Evolutionary conservation across 169 alveolate species (phyloP).

Genomic region (Plasmodium gallinaceum): DNA sequence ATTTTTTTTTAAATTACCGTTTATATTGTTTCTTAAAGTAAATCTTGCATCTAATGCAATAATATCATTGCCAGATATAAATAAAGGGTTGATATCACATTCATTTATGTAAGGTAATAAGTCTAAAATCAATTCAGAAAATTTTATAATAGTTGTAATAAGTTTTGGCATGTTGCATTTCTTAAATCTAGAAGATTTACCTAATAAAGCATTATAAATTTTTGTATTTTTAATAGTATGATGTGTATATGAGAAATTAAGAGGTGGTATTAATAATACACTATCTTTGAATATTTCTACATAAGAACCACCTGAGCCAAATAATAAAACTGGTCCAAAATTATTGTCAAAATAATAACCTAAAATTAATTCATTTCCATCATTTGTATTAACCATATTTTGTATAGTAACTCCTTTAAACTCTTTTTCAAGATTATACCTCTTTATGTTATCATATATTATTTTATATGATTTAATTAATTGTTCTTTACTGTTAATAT

Average conservation of each 20-base stretch:
- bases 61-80: conserved; percentile 30
- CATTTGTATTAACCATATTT: conserved; percentile 71
- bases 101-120: conserved; percentile 74
- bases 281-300: conserved; percentile 85
- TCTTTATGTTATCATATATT: conserved; percentile 56
- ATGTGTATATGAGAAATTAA: conserved; percentile 44
- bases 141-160: conserved; percentile 50
- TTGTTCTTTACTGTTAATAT: conserved; percentile 76
- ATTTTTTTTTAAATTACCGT: background rate
- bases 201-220: conserved; percentile 66
- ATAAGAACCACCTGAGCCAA: conserved; percentile 88
- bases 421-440: conserved; percentile 78
- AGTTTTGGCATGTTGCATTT: conserved; percentile 58
- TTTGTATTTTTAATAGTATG: conserved; percentile 70
- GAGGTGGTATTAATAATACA: conserved; percentile 79
- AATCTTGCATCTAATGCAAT: conserved; percentile 67
- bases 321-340: conserved; percentile 85
- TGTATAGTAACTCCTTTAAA: conserved; percentile 85
- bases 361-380: conserved; percentile 78
- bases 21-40: conserved; percentile 19
- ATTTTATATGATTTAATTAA: conserved; percentile 60
- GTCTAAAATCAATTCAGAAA: conserved; percentile 51
- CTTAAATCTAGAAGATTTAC: conserved; percentile 62
- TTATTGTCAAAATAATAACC: conserved; percentile 80
- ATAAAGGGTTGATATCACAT: conserved; percentile 77